Conservation (phyloP, 495 filamentous ascomycete genomes). For the Podospora bellae-mahoneyi region DNA sequence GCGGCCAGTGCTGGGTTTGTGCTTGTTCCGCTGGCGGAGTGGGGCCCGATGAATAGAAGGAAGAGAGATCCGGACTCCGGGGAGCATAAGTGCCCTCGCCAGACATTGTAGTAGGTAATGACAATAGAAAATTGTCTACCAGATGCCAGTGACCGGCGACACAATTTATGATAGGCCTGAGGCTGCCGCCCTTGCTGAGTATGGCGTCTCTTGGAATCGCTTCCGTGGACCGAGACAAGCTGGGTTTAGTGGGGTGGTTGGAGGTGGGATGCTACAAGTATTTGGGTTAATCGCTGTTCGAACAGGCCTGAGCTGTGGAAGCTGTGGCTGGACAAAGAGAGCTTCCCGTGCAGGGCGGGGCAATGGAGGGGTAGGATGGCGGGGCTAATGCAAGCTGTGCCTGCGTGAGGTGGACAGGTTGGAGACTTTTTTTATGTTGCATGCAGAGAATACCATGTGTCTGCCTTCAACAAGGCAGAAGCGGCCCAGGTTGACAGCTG, state of each 20-base stretch:
- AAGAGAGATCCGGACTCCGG: constrained; percentile 55
- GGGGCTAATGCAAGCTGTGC: constrained; percentile 2
- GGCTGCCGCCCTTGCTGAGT: background rate
- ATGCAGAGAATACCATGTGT: background rate
- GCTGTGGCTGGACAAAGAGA: constrained; percentile 12
- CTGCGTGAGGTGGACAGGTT: background rate
- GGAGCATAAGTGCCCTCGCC: constrained; percentile 48
- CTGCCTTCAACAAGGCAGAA: background rate
- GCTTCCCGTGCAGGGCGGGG: constrained; percentile 6
- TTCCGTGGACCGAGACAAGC: constrained; percentile 8
- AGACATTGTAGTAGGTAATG: constrained; percentile 37
- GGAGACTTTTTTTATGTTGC: background rate
- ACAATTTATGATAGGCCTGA: constrained; percentile 5
- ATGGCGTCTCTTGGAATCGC: background rate
- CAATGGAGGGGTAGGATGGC: constrained; percentile 20
- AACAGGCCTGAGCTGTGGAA: background rate
- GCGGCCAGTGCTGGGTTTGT: constrained; percentile 25
- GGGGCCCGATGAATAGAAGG: constrained; percentile 43
- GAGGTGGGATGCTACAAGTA: constrained; percentile 23
- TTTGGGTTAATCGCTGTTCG: constrained; percentile 6
- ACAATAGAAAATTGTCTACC: constrained; percentile 18
- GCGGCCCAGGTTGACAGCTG: background rate
- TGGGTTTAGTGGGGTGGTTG: constrained; percentile 20
- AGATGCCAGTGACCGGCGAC: background rate
- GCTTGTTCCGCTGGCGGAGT: constrained; percentile 24